A percentile compares a stretch with the other conserved stretches of the same genome.
Conservation (phyloP, 1,284 basidiomycete genomes). For the Takashimella koratensis region DNA sequence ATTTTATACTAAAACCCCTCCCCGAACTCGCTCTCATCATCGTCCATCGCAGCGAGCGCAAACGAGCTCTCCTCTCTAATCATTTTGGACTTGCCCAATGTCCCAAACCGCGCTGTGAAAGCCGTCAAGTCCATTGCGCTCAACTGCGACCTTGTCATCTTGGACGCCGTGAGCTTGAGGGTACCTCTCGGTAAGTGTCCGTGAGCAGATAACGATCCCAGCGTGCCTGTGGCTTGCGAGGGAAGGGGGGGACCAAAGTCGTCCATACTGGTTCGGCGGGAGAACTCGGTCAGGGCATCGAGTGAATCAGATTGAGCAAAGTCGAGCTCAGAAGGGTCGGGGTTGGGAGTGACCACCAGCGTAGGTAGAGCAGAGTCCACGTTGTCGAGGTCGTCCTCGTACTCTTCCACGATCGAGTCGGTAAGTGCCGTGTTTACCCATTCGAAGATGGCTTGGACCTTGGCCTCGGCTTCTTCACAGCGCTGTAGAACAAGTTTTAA, state of each 20-base stretch:
- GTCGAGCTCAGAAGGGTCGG: neutral
- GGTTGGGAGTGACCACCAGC: conserved; percentile 9
- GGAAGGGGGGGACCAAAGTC: conserved; percentile 18
- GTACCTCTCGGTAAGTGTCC: conserved; percentile 6
- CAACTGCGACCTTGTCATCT: conserved; percentile 31
- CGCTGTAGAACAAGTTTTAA: conserved; percentile 19
- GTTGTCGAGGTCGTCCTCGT: neutral
- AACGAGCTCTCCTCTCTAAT: conserved; percentile 33
- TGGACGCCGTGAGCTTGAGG: conserved; percentile 22
- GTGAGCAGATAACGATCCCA: conserved; percentile 1
- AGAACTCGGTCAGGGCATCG: conserved; percentile 2
- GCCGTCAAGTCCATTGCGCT: conserved; percentile 31
- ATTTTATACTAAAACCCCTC: too few species aligned
- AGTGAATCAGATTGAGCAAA: neutral
- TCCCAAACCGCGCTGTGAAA: conserved; percentile 30
- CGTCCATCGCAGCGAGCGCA: conserved; percentile 22
- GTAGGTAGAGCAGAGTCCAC: conserved; percentile 8
- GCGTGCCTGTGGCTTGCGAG: neutral
- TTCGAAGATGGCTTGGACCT: conserved; percentile 39
- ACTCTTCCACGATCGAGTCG: neutral
- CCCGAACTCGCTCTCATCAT: conserved; percentile 15
- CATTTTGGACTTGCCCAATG: conserved; percentile 22
- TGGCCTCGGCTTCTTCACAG: conserved; percentile 37
- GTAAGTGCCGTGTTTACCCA: conserved; percentile 35
- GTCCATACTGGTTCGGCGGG: conserved; percentile 3